Conservation (phyloP, 129 eudicot species). For the Tagetes patula region DNA sequence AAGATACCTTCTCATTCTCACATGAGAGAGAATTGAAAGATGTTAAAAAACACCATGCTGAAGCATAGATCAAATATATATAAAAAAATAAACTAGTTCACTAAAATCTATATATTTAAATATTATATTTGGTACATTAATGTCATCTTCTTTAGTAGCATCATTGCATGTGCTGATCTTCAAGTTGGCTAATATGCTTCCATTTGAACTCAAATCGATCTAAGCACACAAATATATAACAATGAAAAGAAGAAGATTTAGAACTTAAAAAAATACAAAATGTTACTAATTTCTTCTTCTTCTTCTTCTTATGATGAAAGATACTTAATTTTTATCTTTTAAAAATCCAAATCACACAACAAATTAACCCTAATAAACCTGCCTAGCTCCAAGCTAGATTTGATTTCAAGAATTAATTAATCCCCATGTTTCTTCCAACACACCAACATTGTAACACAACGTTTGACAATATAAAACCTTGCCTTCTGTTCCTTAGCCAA, state of each 20-base stretch:
- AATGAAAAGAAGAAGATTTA: conserved; percentile 10
- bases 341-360: too few relatives aligned
- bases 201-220: conserved; percentile 44
- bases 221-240: conserved; percentile 27
- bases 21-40: conserved; percentile 30
- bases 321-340: background rate
- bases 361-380: too few relatives aligned
- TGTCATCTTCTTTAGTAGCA: conserved; percentile 36
- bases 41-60: conserved; percentile 18
- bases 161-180: conserved; percentile 41
- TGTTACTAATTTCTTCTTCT: conserved; percentile 15
- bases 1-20: conserved; percentile 10
- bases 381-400: too few relatives aligned
- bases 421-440: conserved; percentile 77
- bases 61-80: conserved; percentile 10
- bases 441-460: conserved; percentile 84
- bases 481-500: conserved; percentile 91
- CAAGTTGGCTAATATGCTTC: conserved; percentile 33
- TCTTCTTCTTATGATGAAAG: conserved; percentile 38
- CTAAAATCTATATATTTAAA: conserved; percentile 30
- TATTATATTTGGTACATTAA: conserved; percentile 30
- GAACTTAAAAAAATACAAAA: conserved; percentile 1
- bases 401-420: conserved; percentile 38
- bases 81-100: conserved; percentile 17
- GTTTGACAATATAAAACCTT: conserved; percentile 73